phyloP scores from a whole-genome alignment of 1,284 basidiomycete genomes.

The Sanguinoderma infundibulare region DNA sequence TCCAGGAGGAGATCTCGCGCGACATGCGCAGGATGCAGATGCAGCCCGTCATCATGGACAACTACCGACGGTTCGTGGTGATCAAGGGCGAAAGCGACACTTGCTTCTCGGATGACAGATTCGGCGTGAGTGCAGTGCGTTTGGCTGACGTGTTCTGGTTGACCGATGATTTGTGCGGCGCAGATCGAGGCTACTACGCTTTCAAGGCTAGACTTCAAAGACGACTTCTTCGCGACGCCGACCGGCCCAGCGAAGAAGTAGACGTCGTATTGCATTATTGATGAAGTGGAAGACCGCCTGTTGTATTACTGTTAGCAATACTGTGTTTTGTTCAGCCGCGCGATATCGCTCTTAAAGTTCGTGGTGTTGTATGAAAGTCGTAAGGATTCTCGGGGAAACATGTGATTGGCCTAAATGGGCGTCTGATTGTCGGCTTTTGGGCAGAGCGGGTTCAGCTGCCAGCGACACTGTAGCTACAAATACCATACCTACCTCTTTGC shows the following conservation, averaged over 20 bases:
- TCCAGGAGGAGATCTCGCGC: constrained; percentile 46
- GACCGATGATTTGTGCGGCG: constrained; percentile 7
- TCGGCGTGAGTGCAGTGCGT: constrained; percentile 37
- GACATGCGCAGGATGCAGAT: constrained; percentile 53
- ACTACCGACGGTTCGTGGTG: constrained; percentile 65
- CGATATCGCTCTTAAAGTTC: background rate
- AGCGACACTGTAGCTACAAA: constrained; percentile 7
- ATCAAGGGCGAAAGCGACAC: constrained; percentile 44
- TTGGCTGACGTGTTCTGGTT: background rate
- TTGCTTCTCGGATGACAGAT: constrained; percentile 29
- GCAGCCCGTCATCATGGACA: constrained; percentile 60
- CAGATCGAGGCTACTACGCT: constrained; percentile 46
- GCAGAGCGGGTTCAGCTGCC: constrained; percentile 7
- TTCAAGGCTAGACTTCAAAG: constrained; percentile 45
- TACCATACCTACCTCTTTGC: constrained; percentile 1
- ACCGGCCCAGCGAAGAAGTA: constrained; percentile 19
- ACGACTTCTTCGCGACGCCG: constrained; percentile 40
- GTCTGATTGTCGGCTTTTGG: background rate
- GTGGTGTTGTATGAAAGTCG: background rate
- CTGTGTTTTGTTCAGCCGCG: too few relatives aligned
- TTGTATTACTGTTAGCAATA: too few relatives aligned
- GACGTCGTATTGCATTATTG: background rate
- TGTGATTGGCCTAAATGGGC: background rate
- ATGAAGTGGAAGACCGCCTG: background rate
- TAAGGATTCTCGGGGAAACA: background rate